These are phyloP conservation scores for Termitomyces sp. DNA, from an alignment of 768 basidiomycete species.

Conservation along the genomic window DNA sequence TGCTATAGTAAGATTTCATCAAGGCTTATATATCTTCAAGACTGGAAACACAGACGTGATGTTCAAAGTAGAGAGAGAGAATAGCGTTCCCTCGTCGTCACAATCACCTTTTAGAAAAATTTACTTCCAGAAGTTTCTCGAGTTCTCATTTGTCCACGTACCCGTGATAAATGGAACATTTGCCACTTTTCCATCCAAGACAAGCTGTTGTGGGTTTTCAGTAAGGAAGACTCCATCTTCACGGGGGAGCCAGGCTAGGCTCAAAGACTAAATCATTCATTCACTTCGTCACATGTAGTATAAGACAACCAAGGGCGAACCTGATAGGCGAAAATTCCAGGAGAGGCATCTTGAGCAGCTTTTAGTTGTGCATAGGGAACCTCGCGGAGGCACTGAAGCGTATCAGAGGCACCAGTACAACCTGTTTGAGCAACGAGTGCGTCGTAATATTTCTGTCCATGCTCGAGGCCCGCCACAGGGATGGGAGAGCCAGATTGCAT, in stretches of 20 bases:
- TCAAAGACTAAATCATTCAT: conserved; percentile 26
- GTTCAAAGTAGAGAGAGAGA: conserved; percentile 40
- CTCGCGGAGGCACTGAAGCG: conserved; percentile 36
- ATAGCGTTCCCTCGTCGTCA: conserved; percentile 57
- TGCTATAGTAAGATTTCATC: conserved; percentile 6
- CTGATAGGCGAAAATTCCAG: conserved; percentile 37
- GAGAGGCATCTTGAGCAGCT: conserved; percentile 35
- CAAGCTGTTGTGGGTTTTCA: conserved; percentile 34
- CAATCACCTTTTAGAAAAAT: conserved; percentile 30
- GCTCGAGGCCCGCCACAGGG: conserved; percentile 36
- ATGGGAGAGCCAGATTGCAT: conserved; percentile 47
- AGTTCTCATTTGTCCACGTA: conserved; percentile 1
- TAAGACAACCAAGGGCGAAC: conserved; percentile 15
- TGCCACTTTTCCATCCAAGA: conserved; percentile 36
- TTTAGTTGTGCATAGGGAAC: conserved; percentile 32
- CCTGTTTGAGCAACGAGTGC: conserved; percentile 33
- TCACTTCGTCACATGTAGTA: not conserved
- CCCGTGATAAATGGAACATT: conserved; percentile 46
- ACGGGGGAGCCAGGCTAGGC: conserved; percentile 42
- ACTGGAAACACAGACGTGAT: conserved; percentile 32
- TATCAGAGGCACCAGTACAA: conserved; percentile 33
- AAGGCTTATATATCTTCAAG: not conserved
- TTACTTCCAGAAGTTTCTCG: not conserved
- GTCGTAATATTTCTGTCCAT: conserved; percentile 42
- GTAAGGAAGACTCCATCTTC: conserved; percentile 45